These are phyloP conservation scores for Carnegiea gigantea DNA, from an alignment of 179 eudicot genomes.

Conservation along the genomic window DNA sequence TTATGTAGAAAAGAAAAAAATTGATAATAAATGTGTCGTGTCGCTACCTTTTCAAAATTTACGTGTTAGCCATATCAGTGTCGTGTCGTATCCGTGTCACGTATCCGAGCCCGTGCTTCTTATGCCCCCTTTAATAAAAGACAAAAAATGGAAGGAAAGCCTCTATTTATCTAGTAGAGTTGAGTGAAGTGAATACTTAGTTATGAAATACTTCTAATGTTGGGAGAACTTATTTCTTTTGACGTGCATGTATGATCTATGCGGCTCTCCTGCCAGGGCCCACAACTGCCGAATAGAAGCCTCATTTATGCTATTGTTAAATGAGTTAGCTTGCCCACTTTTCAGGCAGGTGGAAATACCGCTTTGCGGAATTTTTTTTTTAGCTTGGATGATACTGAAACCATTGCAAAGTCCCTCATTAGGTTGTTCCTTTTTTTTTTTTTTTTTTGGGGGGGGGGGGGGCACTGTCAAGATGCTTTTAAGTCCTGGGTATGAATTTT, in stretches of 20 bases:
- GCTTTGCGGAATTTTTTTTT: neutral
- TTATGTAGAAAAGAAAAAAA: no score
- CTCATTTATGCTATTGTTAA: constrained; percentile 1
- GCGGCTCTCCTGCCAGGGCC: neutral
- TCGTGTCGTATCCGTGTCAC: no score
- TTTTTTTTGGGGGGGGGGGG: no score
- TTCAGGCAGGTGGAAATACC: neutral
- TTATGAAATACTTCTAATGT: neutral
- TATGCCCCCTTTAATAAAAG: neutral
- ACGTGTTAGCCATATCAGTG: no score
- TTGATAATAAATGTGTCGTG: no score
- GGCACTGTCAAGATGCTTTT: no score
- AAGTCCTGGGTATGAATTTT: no score
- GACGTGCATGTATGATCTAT: neutral
- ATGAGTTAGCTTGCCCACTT: neutral
- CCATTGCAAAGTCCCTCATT: neutral
- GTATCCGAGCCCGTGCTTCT: no score
- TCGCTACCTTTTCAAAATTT: no score
- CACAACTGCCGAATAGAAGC: neutral
- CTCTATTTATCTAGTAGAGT: neutral
- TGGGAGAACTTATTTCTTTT: neutral
- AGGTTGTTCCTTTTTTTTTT: neutral
- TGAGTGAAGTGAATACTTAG: neutral
- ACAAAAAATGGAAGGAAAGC: neutral
- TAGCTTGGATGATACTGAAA: neutral